Evolutionary conservation across 2,329 filamentous ascomycete species (phyloP), one percentile per base, ranked within the genome.

Genomic region (Emergomyces africanus): DNA sequence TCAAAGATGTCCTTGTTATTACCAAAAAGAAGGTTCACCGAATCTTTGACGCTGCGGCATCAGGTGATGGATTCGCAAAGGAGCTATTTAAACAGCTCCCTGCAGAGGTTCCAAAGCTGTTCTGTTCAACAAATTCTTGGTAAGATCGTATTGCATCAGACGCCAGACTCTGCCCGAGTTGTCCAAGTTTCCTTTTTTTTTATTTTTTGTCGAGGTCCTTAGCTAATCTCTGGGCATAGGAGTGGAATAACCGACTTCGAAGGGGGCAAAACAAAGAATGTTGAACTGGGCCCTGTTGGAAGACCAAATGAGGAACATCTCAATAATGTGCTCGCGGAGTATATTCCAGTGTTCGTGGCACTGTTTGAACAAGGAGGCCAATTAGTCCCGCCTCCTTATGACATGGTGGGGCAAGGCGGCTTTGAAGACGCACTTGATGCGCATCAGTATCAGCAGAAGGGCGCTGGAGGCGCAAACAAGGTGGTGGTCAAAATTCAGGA

Each of bases 11-110:
- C 23, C 61, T 67, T 30, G 41, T 48, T 2, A 59, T 67, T 37
- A 73, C 70, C 9, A 62, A 61, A 18, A 67, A 66, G 37, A 64
- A 67, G 12, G 58, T 70, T 10, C 61, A 63, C 54, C 63, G 65
- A 4, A 64, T 69, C 59, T 68, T 69, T 57, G 71, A 72, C 58
- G 69, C 70, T 14, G 68, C 68, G 10, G 66, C 68, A 6, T 62
- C 64, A 1, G 68, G 71, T 42, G 65, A 69, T 58, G 61, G 57
- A 18, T 61, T 71, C 48, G 64, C 67, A 39, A 66, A 61, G 46
- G 61, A 62, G 49, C 57, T 66, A 20, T 67, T 67, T 61, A 64
- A 65, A 58, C 56, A 62, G 39, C 56, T 61, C 37, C 37, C 55
- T 12, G 33, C 9, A 15, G 44, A 62, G 49, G 62, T 54, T 57